Conservation (phyloP, 768 basidiomycete genomes). For the Naganishia antarctica region DNA sequence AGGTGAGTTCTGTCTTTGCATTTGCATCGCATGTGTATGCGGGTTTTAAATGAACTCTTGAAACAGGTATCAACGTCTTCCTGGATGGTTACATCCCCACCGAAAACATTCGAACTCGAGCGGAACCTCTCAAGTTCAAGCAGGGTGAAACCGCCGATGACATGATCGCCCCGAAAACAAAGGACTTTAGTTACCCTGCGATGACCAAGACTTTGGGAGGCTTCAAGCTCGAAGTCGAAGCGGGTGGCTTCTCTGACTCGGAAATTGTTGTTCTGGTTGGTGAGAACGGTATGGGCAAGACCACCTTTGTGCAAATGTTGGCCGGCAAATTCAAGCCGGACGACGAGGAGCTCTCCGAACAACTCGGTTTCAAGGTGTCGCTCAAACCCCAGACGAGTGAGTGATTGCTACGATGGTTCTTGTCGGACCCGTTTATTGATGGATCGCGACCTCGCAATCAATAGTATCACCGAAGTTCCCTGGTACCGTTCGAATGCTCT, state of each 20-base stretch:
- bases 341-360: conserved; percentile 70
- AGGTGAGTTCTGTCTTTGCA: conserved; percentile 55
- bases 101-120: conserved; percentile 95
- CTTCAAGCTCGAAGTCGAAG: conserved; percentile 92
- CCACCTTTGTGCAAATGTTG: conserved; percentile 90
- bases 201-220: conserved; percentile 95
- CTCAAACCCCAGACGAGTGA: conserved; percentile 89
- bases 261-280: conserved; percentile 99
- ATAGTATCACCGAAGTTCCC: conserved; percentile 87
- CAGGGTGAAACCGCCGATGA: conserved; percentile 97
- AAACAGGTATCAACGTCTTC: conserved; percentile 94
- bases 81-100: conserved; percentile 97
- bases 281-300: conserved; percentile 99
- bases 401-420: conserved; percentile 1
- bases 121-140: conserved; percentile 92
- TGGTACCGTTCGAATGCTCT: conserved; percentile 89
- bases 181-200: conserved; percentile 81
- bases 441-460: neutral
- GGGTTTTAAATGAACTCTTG: no score
- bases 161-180: conserved; percentile 73
- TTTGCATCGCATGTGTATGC: no score
- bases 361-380: conserved; percentile 66
- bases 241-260: conserved; percentile 91
- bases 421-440: neutral
- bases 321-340: conserved; percentile 86